Conservation (phyloP, 345 rosid genomes). For the Stellera chamaejasme region DNA sequence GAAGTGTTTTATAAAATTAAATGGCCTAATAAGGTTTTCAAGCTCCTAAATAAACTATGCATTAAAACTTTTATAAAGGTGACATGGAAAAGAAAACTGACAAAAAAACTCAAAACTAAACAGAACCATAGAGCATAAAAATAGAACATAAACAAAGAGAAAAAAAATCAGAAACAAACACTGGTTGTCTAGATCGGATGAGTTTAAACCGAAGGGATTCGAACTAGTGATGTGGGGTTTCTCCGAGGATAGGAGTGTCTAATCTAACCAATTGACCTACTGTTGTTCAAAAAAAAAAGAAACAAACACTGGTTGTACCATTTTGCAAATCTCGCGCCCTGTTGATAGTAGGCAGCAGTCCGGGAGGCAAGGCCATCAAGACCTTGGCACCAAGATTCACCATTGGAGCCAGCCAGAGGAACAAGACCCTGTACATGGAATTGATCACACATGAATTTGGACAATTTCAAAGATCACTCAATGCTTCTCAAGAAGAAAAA, state of each 20-base stretch:
- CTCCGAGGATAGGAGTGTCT: too few relatives aligned
- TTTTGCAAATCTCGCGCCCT: conserved; percentile 35
- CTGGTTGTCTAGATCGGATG: too few relatives aligned
- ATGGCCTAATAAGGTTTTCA: too few relatives aligned
- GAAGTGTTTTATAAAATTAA: too few relatives aligned
- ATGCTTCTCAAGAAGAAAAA: neutral
- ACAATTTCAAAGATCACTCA: neutral
- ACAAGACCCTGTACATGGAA: conserved; percentile 25
- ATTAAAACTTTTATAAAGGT: too few relatives aligned
- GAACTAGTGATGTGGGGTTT: too few relatives aligned
- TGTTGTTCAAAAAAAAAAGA: too few relatives aligned
- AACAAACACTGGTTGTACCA: conserved; percentile 12
- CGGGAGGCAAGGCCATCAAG: conserved; percentile 36
- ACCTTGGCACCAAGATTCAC: conserved; percentile 44
- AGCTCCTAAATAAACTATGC: too few relatives aligned
- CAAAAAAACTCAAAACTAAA: neutral
- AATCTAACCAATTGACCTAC: too few relatives aligned
- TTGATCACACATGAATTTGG: neutral
- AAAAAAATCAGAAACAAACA: neutral
- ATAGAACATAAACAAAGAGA: too few relatives aligned
- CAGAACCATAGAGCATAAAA: neutral
- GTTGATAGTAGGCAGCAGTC: conserved; percentile 32
- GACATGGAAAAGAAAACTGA: neutral
- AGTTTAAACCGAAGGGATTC: too few relatives aligned
- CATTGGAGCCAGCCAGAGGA: conserved; percentile 30